Conservation (phyloP, 306 rosid species). For the Glycine latifolia region DNA sequence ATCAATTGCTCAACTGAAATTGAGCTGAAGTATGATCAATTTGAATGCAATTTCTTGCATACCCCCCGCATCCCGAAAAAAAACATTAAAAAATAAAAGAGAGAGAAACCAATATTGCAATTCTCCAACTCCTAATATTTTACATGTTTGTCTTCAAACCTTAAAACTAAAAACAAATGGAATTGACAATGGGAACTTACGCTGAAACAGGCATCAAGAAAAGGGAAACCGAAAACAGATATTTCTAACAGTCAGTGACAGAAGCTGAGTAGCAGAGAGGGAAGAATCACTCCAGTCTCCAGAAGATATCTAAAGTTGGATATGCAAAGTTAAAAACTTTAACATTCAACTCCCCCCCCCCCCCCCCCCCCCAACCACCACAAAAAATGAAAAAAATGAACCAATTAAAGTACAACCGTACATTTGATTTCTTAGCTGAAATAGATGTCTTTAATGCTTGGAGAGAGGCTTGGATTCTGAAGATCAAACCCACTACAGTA, state of each 20-base stretch:
- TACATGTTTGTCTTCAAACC: background rate
- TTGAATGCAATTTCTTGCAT: no score
- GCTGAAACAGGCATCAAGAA: conserved; percentile 19
- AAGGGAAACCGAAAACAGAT: conserved; percentile 8
- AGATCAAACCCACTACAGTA: conserved; percentile 15
- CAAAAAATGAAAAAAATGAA: conserved; percentile 3
- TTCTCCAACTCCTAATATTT: background rate
- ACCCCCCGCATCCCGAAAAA: no score
- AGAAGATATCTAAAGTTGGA: background rate
- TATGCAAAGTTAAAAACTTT: background rate
- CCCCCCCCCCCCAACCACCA: background rate
- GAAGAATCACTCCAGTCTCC: background rate
- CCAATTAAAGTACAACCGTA: background rate
- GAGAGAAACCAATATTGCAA: background rate
- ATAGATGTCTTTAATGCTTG: conserved; percentile 15
- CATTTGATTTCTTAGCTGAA: conserved; percentile 8
- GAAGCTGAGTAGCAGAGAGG: background rate
- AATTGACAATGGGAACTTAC: background rate
- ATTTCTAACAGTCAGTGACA: background rate
- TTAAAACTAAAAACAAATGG: background rate
- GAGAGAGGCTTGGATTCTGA: conserved; percentile 24
- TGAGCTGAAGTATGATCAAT: background rate
- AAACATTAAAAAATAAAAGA: no score
- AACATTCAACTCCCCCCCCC: background rate
- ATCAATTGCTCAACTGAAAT: conserved; percentile 19